Evolutionary conservation across 2,329 filamentous ascomycete species (phyloP), one percentile per base, ranked within the genome.

Genomic region (Scedosporium minutisporum): DNA sequence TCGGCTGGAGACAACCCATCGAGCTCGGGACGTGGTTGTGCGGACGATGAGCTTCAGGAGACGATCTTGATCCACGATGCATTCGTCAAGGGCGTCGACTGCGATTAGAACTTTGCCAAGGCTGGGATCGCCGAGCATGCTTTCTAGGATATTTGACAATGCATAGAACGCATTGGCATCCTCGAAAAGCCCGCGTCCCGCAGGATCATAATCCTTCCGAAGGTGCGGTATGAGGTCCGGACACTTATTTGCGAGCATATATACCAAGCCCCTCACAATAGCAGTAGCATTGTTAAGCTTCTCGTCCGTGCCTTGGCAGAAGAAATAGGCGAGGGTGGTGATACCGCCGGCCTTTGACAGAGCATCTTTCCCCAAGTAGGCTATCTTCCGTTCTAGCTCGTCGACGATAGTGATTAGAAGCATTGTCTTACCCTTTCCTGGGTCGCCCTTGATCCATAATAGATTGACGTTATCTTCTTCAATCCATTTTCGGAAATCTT

Each of bases 61-160:
- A 41, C 70, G 57, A 0, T 60, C 23, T 21, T 67, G 63, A 21
- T 67, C 71, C 4, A 44, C 53, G 16, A 58, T 63, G 63, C 76
- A 80, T 66, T 82, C 78, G 63, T 82, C 78, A 1, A 82, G 74
- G 1, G 77, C 78, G 67, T 82, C 77, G 57, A 82, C 67, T 12
- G 80, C 64, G 4, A 82, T 60, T 64, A 71, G 71, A 0, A 68
- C 70, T 0, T 9, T 64, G 0, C 67, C n/a, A 2, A 75, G 61
- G 6, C 12, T 67, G 2, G 65, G 62, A 51, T 80, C 75, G 12
- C 70, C 16, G 1, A 82, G 63, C 10, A 82, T 77, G 4, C 66
- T 64, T 0, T 14, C 64, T 0, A 82, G 71, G 4, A 81, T 74
- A 1, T 71, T 62, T 0, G 66, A 71, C 6, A 82, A 60, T 1